Evolutionary conservation across 2,329 filamentous ascomycete species (phyloP).

Genomic region (Fusarium brachygibbosum): DNA sequence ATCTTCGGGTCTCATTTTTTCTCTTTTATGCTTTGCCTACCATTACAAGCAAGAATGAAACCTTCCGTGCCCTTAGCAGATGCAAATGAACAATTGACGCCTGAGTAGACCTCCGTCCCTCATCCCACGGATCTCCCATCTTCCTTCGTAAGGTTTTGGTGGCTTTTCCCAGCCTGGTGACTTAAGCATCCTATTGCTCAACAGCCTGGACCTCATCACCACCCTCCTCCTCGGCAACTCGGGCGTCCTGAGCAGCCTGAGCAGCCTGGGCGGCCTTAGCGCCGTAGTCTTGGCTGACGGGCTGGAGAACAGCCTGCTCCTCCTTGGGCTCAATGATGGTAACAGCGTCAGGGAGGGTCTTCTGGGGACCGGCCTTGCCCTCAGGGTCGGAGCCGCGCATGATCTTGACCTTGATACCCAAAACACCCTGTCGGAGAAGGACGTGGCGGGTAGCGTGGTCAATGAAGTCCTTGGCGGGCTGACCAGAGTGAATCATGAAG

Average conservation of each 20-base stretch:
- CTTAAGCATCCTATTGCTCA: slow-evolving; percentile 56
- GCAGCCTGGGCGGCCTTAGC: slow-evolving; percentile 80
- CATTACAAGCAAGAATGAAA: slow-evolving; percentile 58
- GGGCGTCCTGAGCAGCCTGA: slow-evolving; percentile 75
- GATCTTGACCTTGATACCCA: slow-evolving; percentile 99
- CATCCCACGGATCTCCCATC: slow-evolving; percentile 47
- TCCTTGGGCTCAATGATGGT: slow-evolving; percentile 99
- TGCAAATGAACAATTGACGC: slow-evolving; percentile 61
- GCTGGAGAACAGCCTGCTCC: slow-evolving; percentile 94
- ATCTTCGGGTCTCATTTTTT: slow-evolving; percentile 55
- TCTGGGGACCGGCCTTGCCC: slow-evolving; percentile 97
- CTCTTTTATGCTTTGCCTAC: slow-evolving; percentile 54
- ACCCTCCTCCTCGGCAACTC: slow-evolving; percentile 69
- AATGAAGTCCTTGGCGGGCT: slow-evolving; percentile 99
- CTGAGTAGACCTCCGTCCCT: slow-evolving; percentile 56
- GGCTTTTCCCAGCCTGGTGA: slow-evolving; percentile 43
- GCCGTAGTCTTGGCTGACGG: slow-evolving; percentile 98
- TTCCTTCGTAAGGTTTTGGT: slow-evolving; percentile 44
- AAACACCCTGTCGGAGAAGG: slow-evolving; percentile 98
- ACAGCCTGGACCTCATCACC: slow-evolving; percentile 67
- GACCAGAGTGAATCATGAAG: slow-evolving; percentile 99
- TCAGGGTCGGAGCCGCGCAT: slow-evolving; percentile 99
- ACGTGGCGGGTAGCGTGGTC: slow-evolving; percentile 99
- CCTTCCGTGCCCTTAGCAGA: slow-evolving; percentile 57
- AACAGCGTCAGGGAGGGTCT: slow-evolving; percentile 97